Percentiles rank a stretch among this genome's conserved stretches.
These are phyloP conservation scores for Gigaspora rosea DNA, from an alignment of 192 early-diverging fungal species.

Conservation along the genomic window DNA sequence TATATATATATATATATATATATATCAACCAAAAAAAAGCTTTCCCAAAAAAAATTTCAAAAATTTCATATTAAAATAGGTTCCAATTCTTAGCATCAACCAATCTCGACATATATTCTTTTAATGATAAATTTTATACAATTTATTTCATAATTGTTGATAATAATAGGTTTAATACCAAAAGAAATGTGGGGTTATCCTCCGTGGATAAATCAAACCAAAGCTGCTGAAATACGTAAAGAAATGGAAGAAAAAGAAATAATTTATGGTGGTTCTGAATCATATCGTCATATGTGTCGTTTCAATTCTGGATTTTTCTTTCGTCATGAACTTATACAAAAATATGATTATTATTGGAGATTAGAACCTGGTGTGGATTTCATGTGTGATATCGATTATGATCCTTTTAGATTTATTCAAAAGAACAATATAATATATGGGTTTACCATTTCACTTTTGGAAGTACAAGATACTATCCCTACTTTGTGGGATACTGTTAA, in stretches of 20 bases:
- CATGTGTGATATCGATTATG: slow-evolving; percentile 78
- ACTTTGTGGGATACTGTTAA: slow-evolving; percentile 72
- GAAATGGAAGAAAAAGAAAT: slow-evolving; percentile 63
- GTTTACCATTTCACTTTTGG: slow-evolving; percentile 69
- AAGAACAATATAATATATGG: slow-evolving; percentile 75
- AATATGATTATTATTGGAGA: slow-evolving; percentile 84
- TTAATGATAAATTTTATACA: background rate
- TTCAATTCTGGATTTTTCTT: slow-evolving; percentile 81
- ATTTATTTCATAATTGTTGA: background rate
- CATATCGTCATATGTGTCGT: slow-evolving; percentile 90
- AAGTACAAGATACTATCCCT: slow-evolving; percentile 66
- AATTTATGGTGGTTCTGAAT: slow-evolving; percentile 71
- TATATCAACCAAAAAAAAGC: too few species aligned
- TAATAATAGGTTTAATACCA: slow-evolving; percentile 62
- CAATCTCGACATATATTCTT: background rate
- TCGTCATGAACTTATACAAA: slow-evolving; percentile 64
- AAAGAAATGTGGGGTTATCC: slow-evolving; percentile 78
- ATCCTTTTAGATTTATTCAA: slow-evolving; percentile 78
- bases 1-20: background rate
- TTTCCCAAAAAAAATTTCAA: too few species aligned
- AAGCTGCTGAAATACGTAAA: slow-evolving; percentile 56
- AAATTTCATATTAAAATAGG: too few species aligned
- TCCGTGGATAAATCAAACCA: slow-evolving; percentile 64
- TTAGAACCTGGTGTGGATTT: slow-evolving; percentile 82
- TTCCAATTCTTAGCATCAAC: background rate